phyloP scores from a whole-genome alignment of 371 early-diverging fungal genomes.

The Lichtheimia ornata region DNA sequence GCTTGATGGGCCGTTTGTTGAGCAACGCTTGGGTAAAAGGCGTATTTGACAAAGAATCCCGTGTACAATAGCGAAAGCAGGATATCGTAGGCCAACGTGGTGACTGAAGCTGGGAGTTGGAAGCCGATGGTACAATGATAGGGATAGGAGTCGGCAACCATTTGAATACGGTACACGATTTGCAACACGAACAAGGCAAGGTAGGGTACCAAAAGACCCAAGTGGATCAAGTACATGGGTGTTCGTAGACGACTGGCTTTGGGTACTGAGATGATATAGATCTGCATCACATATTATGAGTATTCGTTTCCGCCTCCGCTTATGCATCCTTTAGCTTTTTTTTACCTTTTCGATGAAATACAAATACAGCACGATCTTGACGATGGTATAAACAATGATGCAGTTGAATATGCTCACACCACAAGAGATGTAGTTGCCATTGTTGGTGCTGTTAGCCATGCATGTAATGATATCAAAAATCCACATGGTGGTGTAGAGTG shows the following conservation, averaged over 20 bases:
- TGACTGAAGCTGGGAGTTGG: slow-evolving; percentile 41
- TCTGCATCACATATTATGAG: slow-evolving; percentile 12
- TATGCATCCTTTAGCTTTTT: neutral
- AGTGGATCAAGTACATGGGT: slow-evolving; percentile 46
- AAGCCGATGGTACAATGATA: slow-evolving; percentile 52
- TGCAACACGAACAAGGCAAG: slow-evolving; percentile 42
- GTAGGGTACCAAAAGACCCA: slow-evolving; percentile 43
- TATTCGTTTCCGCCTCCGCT: neutral
- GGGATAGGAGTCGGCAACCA: slow-evolving; percentile 24
- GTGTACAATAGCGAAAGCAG: slow-evolving; percentile 39
- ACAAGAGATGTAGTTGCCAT: slow-evolving; percentile 40
- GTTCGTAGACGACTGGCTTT: slow-evolving; percentile 39
- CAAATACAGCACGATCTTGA: slow-evolving; percentile 41
- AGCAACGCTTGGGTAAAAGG: slow-evolving; percentile 35
- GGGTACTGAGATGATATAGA: slow-evolving; percentile 48
- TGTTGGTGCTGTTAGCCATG: slow-evolving; percentile 39
- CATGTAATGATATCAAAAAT: slow-evolving; percentile 33
- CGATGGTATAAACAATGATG: slow-evolving; percentile 33
- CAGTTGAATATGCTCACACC: slow-evolving; percentile 37
- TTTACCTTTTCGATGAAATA: slow-evolving; percentile 53
- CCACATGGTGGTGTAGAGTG: slow-evolving; percentile 35
- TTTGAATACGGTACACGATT: slow-evolving; percentile 31
- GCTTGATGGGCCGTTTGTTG: slow-evolving; percentile 37
- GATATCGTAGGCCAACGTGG: slow-evolving; percentile 46
- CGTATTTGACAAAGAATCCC: slow-evolving; percentile 46